A percentile compares a stretch with the other conserved stretches of the same genome.
Conservation (phyloP, 169 alveolate genomes). For the Plasmodium vivax region DNA sequence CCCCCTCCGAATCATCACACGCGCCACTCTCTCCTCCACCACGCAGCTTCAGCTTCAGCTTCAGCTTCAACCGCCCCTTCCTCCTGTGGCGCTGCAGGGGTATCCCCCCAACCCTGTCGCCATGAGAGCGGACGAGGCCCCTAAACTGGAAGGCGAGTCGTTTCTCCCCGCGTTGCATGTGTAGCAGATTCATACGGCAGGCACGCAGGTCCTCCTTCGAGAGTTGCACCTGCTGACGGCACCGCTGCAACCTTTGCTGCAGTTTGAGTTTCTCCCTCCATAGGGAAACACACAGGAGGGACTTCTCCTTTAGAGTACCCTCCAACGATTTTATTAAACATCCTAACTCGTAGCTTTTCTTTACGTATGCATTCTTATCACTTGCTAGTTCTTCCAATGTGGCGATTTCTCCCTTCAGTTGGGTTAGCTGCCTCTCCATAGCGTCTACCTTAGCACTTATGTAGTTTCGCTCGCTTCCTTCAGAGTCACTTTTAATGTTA, state of each 20-base stretch:
- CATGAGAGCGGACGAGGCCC: not conserved
- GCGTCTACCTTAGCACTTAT: not conserved
- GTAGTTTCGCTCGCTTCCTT: not conserved
- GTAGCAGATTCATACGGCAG: not conserved
- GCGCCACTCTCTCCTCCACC: not conserved
- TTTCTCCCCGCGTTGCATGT: not conserved
- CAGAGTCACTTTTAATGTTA: slow-evolving; percentile 14
- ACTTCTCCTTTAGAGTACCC: not conserved
- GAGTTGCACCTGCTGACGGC: slow-evolving; percentile 7
- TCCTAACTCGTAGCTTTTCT: slow-evolving; percentile 27
- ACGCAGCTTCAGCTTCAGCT: not conserved
- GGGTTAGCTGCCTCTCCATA: slow-evolving; percentile 21
- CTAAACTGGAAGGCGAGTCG: not conserved
- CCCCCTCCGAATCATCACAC: not conserved
- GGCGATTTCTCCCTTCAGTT: slow-evolving; percentile 17
- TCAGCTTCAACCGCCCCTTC: no score
- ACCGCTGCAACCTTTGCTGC: not conserved
- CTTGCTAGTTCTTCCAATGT: not conserved
- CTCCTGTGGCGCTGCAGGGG: not conserved
- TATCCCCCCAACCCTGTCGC: not conserved
- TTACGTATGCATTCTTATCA: slow-evolving; percentile 12
- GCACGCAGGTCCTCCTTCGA: not conserved
- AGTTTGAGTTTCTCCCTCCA: not conserved
- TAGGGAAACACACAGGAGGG: not conserved
- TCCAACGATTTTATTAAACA: slow-evolving; percentile 17